A percentile compares a stretch with the other conserved stretches of the same genome.
Evolutionary conservation across 1,284 basidiomycete genomes (phyloP).

Genomic region (Ustilago hordei): DNA sequence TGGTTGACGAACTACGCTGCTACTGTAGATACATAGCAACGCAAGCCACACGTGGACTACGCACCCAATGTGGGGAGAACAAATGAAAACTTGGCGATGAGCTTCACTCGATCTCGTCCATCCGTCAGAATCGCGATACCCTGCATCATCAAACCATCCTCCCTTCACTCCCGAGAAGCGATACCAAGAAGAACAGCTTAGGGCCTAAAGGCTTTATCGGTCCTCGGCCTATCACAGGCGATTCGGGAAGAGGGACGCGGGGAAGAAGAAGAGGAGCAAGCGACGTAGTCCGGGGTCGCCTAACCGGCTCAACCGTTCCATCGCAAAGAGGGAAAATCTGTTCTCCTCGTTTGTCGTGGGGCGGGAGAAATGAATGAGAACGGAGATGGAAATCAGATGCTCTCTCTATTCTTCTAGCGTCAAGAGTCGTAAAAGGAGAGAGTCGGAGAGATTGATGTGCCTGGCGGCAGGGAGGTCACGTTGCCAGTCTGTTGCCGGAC

Average conservation of each 20-base stretch:
- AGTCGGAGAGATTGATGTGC: not conserved
- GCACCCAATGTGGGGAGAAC: constrained; percentile 8
- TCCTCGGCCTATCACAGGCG: constrained; percentile 8
- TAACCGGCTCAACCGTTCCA: not conserved
- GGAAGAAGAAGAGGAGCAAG: constrained; percentile 3
- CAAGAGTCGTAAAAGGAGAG: not conserved
- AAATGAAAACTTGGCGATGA: constrained; percentile 8
- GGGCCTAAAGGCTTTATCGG: constrained; percentile 15
- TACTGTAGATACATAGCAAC: not conserved
- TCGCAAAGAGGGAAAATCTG: not conserved
- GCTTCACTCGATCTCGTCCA: constrained; percentile 9
- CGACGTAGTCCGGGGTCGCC: constrained; percentile 7
- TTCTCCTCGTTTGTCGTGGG: not conserved
- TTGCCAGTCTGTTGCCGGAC: not conserved
- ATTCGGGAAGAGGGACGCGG: constrained; percentile 3
- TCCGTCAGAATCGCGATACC: not conserved
- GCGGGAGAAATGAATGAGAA: not conserved
- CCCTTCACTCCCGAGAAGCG: not conserved
- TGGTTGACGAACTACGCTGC: not conserved
- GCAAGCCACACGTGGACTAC: not conserved
- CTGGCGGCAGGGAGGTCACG: not conserved
- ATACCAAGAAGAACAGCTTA: not conserved
- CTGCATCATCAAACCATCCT: not conserved
- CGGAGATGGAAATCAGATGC: not conserved
- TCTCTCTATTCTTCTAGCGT: constrained; percentile 1